Percentiles rank a stretch among this genome's conserved stretches.
phyloP scores from a whole-genome alignment of 805 yeast genomes.

The Kuraishia floccosa region DNA sequence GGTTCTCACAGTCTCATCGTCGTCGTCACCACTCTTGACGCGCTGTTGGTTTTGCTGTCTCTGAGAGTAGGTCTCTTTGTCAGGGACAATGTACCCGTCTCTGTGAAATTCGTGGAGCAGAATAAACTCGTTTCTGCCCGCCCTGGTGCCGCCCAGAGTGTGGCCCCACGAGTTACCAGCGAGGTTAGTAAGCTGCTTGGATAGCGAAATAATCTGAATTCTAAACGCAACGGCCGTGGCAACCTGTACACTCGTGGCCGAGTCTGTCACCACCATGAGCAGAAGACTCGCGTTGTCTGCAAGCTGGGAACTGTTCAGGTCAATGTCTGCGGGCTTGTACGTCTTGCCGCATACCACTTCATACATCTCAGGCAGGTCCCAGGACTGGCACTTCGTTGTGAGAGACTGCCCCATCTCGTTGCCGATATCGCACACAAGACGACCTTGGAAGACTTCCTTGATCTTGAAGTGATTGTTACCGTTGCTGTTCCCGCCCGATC shows the following conservation, averaged over 20 bases:
- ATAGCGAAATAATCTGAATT: slow-evolving; percentile 76
- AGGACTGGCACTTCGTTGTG: slow-evolving; percentile 84
- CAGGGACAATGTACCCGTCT: slow-evolving; percentile 79
- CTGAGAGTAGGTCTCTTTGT: slow-evolving; percentile 43
- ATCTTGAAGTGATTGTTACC: slow-evolving; percentile 36
- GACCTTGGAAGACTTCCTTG: slow-evolving; percentile 69
- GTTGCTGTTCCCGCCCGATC: slow-evolving; percentile 21
- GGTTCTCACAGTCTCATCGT: slow-evolving; percentile 34
- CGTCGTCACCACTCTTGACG: slow-evolving; percentile 15
- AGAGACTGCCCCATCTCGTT: slow-evolving; percentile 93
- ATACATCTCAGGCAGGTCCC: slow-evolving; percentile 91
- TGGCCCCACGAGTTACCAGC: slow-evolving; percentile 98
- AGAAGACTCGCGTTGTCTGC: slow-evolving; percentile 58
- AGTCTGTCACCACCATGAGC: slow-evolving; percentile 61
- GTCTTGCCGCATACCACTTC: slow-evolving; percentile 61
- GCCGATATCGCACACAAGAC: slow-evolving; percentile 84
- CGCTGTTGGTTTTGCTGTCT: slow-evolving; percentile 18
- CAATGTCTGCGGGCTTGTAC: slow-evolving; percentile 56
- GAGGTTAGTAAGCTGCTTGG: slow-evolving; percentile 82
- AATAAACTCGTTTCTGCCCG: slow-evolving; percentile 91
- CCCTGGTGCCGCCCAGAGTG: slow-evolving; percentile 89
- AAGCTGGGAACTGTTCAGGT: slow-evolving; percentile 54
- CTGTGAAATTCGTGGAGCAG: slow-evolving; percentile 82
- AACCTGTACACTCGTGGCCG: slow-evolving; percentile 51
- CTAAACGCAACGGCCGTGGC: slow-evolving; percentile 72